Percentiles rank a stretch among this genome's conserved stretches.
Conservation (phyloP, 1,284 basidiomycete species). For the Cryptococcus amylolentus region DNA sequence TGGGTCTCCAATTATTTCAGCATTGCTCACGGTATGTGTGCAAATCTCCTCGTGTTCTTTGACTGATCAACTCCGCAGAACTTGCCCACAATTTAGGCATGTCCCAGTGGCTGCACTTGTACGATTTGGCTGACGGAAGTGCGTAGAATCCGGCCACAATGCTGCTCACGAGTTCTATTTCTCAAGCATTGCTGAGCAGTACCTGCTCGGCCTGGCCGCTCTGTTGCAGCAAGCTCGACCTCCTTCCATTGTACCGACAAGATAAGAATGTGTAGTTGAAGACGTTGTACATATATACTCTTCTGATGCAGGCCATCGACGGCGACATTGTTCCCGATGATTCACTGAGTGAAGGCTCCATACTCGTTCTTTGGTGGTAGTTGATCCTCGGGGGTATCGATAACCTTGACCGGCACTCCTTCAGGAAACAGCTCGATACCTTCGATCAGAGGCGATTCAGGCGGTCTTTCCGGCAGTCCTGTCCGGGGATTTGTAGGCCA, state of each 20-base stretch:
- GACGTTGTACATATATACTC: background rate
- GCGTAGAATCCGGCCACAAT: constrained; percentile 49
- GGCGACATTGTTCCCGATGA: background rate
- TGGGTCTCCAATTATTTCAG: constrained; percentile 85
- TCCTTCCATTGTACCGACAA: background rate
- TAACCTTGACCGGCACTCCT: background rate
- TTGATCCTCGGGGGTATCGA: background rate
- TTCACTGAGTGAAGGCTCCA: background rate
- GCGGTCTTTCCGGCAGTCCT: constrained; percentile 21
- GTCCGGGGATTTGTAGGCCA: constrained; percentile 43
- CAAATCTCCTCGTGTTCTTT: background rate
- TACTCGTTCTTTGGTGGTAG: background rate
- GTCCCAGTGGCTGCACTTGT: background rate
- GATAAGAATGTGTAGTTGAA: background rate
- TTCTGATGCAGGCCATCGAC: background rate
- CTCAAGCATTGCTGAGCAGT: constrained; percentile 77
- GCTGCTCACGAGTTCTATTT: constrained; percentile 84
- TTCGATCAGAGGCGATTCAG: constrained; percentile 22
- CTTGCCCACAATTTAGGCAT: constrained; percentile 41
- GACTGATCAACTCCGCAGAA: constrained; percentile 16
- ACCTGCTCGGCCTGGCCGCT: constrained; percentile 41
- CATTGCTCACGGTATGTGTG: constrained; percentile 67
- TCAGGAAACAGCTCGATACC: constrained; percentile 11
- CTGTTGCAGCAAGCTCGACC: background rate
- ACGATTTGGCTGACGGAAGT: constrained; percentile 6